Base-by-base conservation (phyloP, 2,329 filamentous ascomycete species). In the Ophiostoma quercus region DNA sequence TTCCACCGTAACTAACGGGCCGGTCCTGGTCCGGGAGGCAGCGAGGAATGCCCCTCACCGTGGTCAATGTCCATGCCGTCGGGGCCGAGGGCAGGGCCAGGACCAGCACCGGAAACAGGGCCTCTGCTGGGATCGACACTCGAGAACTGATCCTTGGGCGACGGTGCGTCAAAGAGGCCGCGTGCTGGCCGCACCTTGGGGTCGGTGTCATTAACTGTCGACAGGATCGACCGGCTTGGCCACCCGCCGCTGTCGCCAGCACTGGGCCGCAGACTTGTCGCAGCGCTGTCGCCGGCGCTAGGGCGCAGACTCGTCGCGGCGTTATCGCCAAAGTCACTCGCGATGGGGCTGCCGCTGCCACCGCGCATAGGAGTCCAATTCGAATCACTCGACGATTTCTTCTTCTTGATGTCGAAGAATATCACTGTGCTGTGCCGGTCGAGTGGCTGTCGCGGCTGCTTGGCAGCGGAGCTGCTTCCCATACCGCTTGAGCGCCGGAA, bases 161-260 rank as follows among this genome's bases (percentile, higher is more conserved):
- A 37, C 34, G 34, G 60, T 16, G 69, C 69, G 11, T 70, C 69
- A 67, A 70, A 70, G 6, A 70, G 22, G 19, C 67, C 69, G 22
- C 67, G 62, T 1, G 60, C 60, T 8, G 69, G 78, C 19, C 82
- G 81, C 51, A 86, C 84, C 70, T 86, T 84, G 2, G 85, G 75
- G 7, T 65, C 62, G 16, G 62, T 14, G 19, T 65, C 62, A 34
- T 39, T 68, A 2, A 80, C 81, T 73, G 83, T 75, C 2, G 78
- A 76, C 19, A 85, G 73, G 25, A 85, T 72, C 43, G 82, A 0
- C 81, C 82, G 29, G 8, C 1, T 41, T 19, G 62, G 19, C 62
- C 34, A 39, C 8, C 32, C 32, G 8, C n/a, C 29, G 37, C 6
- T 2, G 14, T 32, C 62, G 34, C n/a, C n/a, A 32, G 14, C 9